Evolutionary conservation across 2,329 filamentous ascomycete genomes (phyloP).

Genomic region (Blastomyces silverae): DNA sequence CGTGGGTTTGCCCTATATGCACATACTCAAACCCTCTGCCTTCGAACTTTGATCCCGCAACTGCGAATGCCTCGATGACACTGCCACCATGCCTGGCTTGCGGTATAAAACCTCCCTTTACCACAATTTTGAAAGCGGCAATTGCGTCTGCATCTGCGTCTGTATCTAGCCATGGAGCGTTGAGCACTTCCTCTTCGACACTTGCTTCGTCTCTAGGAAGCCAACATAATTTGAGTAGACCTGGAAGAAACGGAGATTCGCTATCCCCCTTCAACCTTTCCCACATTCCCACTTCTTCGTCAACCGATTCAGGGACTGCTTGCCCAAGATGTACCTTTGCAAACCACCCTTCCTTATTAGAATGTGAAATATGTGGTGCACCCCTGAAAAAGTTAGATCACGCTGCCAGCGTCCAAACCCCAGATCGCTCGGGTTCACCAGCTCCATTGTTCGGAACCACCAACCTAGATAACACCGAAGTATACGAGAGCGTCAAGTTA

Average conservation of each 20-base stretch:
- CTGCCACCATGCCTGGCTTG: slow-evolving; percentile 85
- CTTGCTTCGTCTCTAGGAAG: slow-evolving; percentile 9
- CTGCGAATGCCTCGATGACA: slow-evolving; percentile 70
- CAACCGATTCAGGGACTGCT: not conserved
- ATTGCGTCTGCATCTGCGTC: slow-evolving; percentile 67
- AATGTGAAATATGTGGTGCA: slow-evolving; percentile 87
- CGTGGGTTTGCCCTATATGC: slow-evolving; percentile 95
- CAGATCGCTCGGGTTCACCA: slow-evolving; percentile 63
- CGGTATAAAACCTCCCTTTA: slow-evolving; percentile 82
- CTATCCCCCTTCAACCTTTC: not conserved
- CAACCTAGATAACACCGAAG: slow-evolving; percentile 50
- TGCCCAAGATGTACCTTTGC: slow-evolving; percentile 90
- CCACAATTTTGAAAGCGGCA: slow-evolving; percentile 77
- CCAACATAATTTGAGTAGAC: slow-evolving; percentile 6
- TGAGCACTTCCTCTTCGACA: slow-evolving; percentile 16
- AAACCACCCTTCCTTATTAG: slow-evolving; percentile 78
- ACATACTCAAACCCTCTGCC: slow-evolving; percentile 90
- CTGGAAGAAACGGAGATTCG: not conserved
- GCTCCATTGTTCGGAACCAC: slow-evolving; percentile 57
- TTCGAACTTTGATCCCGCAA: slow-evolving; percentile 82
- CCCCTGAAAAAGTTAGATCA: slow-evolving; percentile 55
- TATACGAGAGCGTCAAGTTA: slow-evolving; percentile 72
- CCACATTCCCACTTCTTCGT: not conserved
- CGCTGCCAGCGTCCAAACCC: slow-evolving; percentile 25
- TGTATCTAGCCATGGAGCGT: slow-evolving; percentile 47